These are phyloP conservation scores for Suillus clintonianus DNA, from an alignment of 768 basidiomycete genomes.

Conservation along the genomic window DNA sequence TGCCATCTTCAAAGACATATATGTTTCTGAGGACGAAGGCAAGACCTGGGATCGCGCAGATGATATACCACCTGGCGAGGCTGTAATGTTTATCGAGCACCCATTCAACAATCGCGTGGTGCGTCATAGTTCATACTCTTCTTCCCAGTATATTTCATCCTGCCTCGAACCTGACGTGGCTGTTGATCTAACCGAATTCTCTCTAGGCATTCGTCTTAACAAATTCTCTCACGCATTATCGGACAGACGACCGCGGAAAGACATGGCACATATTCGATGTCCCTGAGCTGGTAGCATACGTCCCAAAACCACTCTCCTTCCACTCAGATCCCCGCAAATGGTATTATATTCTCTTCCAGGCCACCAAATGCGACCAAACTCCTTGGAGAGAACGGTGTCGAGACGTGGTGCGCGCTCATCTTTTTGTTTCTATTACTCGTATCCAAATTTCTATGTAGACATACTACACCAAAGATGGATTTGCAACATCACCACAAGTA, in stretches of 20 bases:
- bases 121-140: constrained; percentile 21
- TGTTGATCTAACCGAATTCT: neutral
- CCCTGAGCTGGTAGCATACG: constrained; percentile 47
- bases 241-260: constrained; percentile 84
- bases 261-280: constrained; percentile 85
- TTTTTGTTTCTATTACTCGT: neutral
- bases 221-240: constrained; percentile 71
- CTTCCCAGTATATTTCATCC: constrained; percentile 5
- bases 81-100: constrained; percentile 78
- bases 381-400: constrained; percentile 63
- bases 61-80: constrained; percentile 57
- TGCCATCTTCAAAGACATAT: constrained; percentile 61
- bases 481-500: constrained; percentile 55
- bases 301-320: constrained; percentile 76
- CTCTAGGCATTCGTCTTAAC: constrained; percentile 86
- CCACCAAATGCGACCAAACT: constrained; percentile 55
- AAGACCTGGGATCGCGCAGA: constrained; percentile 58
- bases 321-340: constrained; percentile 75
- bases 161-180: neutral
- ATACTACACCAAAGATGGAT: constrained; percentile 85
- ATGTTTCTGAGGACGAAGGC: constrained; percentile 86
- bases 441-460: constrained; percentile 51
- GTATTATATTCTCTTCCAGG: constrained; percentile 80
- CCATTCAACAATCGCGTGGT: constrained; percentile 82
- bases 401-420: constrained; percentile 57